These are phyloP conservation scores for Hypomyces rosellus DNA, from an alignment of 2,329 filamentous ascomycete species.

Conservation along the genomic window DNA sequence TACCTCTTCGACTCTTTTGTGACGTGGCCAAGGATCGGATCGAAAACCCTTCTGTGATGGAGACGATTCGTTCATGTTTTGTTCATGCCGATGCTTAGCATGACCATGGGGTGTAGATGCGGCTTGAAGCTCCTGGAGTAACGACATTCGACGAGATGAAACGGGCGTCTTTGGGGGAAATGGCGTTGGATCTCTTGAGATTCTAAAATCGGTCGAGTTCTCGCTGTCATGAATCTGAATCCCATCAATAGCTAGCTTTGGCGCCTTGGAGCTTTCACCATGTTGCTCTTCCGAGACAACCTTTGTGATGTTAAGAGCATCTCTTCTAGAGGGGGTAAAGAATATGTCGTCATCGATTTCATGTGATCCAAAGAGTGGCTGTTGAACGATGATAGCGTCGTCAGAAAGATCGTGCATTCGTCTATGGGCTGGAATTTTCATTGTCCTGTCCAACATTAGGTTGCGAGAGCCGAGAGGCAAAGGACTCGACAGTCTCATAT, in stretches of 20 bases:
- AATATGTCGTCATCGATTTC: constrained; percentile 2
- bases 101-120: background rate
- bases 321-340: background rate
- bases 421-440: background rate
- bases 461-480: background rate
- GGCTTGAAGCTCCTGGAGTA: background rate
- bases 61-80: background rate
- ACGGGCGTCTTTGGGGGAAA: background rate
- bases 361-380: background rate
- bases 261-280: background rate
- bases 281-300: too few species aligned
- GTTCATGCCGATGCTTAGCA: background rate
- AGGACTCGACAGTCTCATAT: background rate
- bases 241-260: background rate
- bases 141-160: background rate
- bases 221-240: background rate
- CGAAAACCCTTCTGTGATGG: background rate
- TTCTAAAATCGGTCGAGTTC: background rate
- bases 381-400: background rate
- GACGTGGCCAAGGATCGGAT: background rate
- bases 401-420: background rate
- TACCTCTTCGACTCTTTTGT: background rate
- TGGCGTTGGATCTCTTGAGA: background rate
- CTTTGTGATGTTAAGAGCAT: background rate
- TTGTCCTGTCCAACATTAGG: background rate